A percentile compares a stretch with the other conserved stretches of the same genome.
These are phyloP conservation scores for Ogataea parapolymorpha DNA, from an alignment of 805 yeast species.

Conservation along the genomic window DNA sequence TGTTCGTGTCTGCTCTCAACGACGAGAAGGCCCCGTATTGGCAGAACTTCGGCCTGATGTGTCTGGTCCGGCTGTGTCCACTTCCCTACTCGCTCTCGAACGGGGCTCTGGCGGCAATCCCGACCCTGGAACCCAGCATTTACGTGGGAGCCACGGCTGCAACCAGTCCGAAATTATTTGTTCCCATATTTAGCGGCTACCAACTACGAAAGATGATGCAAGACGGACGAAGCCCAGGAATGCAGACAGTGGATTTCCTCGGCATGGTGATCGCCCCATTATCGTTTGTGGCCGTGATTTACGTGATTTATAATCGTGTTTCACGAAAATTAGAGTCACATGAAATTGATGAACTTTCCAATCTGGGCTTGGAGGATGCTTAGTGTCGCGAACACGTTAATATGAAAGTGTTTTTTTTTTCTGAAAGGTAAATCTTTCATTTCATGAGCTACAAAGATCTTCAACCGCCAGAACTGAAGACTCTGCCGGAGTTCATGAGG, in stretches of 20 bases:
- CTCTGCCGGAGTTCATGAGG: conserved; percentile 34
- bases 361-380: conserved; percentile 6
- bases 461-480: conserved; percentile 22
- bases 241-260: conserved; percentile 58
- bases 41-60: conserved; percentile 61
- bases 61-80: conserved; percentile 81
- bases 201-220: conserved; percentile 69
- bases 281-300: conserved; percentile 48
- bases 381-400: conserved; percentile 2
- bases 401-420: background rate
- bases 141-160: conserved; percentile 69
- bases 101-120: conserved; percentile 89
- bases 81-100: conserved; percentile 89
- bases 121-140: conserved; percentile 59
- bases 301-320: conserved; percentile 4
- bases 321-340: background rate
- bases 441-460: conserved; percentile 15
- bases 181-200: conserved; percentile 75
- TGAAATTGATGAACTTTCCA: background rate
- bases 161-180: conserved; percentile 78
- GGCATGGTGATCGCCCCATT: conserved; percentile 56
- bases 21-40: conserved; percentile 42
- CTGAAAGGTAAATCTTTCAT: background rate
- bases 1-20: conserved; percentile 68
- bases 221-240: conserved; percentile 39